Base-by-base conservation (phyloP, 2,329 filamentous ascomycete genomes). In the Neofusicoccum parvum region DNA sequence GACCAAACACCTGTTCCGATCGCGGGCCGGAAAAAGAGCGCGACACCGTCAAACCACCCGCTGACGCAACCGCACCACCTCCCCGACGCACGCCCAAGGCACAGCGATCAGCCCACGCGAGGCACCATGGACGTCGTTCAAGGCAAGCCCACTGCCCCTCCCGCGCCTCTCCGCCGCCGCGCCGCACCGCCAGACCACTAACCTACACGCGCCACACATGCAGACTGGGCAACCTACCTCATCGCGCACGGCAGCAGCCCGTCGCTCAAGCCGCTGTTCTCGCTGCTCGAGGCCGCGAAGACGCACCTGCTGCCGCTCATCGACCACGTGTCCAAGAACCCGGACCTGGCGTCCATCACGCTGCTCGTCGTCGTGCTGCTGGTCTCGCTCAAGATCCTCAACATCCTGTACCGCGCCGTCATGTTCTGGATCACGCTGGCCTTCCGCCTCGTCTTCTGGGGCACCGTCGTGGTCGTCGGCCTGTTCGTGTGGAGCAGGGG, bases 341-440 rank as follows among this genome's bases (percentile, higher is more conserved):
- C 81, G 60, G 81, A 83, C 71, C 75, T 83, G 64, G 76, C 84
- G 53, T 80, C 85, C 10, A 78, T 90, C 60, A 80, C 82, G 14
- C 72, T 88, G 9, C 80, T 91, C 3, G 78, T 89, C 50, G 70
- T 88, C 36, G 79, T 88, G 64, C 77, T 94, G 60, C 82, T 92
- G 73, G 75, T 94, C 65, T 84, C 83, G 12, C 78, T 89, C 66
- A 86, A 87, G 69, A 81, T 95, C 48, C 79, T 89, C 69, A 85
- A 89, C 74, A 90, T 90, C 80, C 80, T 92, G 17, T 87, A 88
- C 67, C 86, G 92, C 67, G 80, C 92, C 20, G 82, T 96, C 66
- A 80, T 92, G 73, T 96, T 89, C 81, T 92, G 92, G 87, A 86
- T 92, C 62, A 81, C 85, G n/a, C 74, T 96, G 64, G 82, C 83